Evolutionary conservation across 2,329 filamentous ascomycete genomes (phyloP).

Genomic region (Xylariaceae sp.): DNA sequence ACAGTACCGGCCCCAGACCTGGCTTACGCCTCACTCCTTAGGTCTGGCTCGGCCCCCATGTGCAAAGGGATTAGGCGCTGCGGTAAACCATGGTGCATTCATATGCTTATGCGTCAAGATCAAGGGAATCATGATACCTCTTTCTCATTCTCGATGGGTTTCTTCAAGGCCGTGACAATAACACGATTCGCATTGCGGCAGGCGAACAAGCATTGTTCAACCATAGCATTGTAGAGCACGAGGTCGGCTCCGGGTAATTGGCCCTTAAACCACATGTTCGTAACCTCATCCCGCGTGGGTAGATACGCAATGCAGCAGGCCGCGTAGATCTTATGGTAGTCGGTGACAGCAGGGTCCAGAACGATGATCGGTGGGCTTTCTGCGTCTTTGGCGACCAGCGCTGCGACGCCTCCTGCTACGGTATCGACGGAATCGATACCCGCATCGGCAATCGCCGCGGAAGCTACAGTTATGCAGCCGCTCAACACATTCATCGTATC

Average conservation of each 20-base stretch:
- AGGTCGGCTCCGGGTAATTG: constrained; percentile 44
- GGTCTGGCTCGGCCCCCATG: neutral
- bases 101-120: neutral
- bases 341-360: constrained; percentile 76
- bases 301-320: constrained; percentile 90
- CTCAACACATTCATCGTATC: constrained; percentile 88
- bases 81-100: neutral
- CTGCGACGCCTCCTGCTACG: constrained; percentile 83
- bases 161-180: constrained; percentile 38
- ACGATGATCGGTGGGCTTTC: constrained; percentile 48
- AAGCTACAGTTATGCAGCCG: constrained; percentile 89
- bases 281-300: constrained; percentile 81
- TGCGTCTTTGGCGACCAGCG: constrained; percentile 54
- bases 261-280: constrained; percentile 91
- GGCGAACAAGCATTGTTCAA: constrained; percentile 41
- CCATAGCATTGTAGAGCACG: constrained; percentile 39
- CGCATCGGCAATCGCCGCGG: constrained; percentile 87
- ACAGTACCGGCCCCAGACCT: neutral
- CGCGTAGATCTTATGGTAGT: constrained; percentile 72
- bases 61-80: neutral
- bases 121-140: constrained; percentile 23
- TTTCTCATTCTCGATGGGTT: constrained; percentile 33
- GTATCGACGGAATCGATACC: constrained; percentile 94
- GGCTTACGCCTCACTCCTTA: neutral
- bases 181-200: constrained; percentile 42